These are phyloP conservation scores for Penicillium sp. DNA, from an alignment of 2,329 filamentous ascomycete species.

Conservation along the genomic window DNA sequence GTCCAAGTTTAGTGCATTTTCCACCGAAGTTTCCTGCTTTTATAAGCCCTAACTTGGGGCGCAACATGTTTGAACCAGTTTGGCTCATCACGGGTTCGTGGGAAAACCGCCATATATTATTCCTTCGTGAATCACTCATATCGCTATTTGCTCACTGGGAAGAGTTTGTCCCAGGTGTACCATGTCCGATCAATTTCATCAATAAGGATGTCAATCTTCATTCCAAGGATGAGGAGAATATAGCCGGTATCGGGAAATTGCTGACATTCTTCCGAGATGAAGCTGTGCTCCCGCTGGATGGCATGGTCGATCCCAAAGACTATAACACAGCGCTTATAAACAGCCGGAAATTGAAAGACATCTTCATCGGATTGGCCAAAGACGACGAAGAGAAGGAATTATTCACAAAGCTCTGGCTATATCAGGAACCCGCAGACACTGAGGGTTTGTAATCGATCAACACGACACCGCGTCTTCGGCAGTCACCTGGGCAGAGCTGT, in stretches of 20 bases:
- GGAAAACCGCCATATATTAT: slow-evolving; percentile 36
- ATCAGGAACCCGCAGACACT: slow-evolving; percentile 16
- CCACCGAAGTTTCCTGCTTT: no score
- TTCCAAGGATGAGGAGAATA: slow-evolving; percentile 31
- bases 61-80: slow-evolving; percentile 16
- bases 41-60: no score
- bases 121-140: slow-evolving; percentile 32
- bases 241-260: slow-evolving; percentile 31
- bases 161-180: slow-evolving; percentile 11
- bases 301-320: slow-evolving; percentile 34
- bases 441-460: neutral
- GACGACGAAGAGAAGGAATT: slow-evolving; percentile 25
- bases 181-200: slow-evolving; percentile 27
- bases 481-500: neutral
- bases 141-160: slow-evolving; percentile 23
- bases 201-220: slow-evolving; percentile 25
- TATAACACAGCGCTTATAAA: slow-evolving; percentile 20
- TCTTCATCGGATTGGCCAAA: slow-evolving; percentile 23
- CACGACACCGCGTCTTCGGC: neutral
- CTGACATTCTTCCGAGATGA: slow-evolving; percentile 29
- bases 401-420: slow-evolving; percentile 27
- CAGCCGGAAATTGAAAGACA: slow-evolving; percentile 22
- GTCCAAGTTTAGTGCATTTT: no score
- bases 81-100: slow-evolving; percentile 33
- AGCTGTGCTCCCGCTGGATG: slow-evolving; percentile 30